Percentiles rank a stretch among this genome's conserved stretches.
These are phyloP conservation scores for Claviceps sorghi DNA, from an alignment of 2,329 filamentous ascomycete species.

Conservation along the genomic window DNA sequence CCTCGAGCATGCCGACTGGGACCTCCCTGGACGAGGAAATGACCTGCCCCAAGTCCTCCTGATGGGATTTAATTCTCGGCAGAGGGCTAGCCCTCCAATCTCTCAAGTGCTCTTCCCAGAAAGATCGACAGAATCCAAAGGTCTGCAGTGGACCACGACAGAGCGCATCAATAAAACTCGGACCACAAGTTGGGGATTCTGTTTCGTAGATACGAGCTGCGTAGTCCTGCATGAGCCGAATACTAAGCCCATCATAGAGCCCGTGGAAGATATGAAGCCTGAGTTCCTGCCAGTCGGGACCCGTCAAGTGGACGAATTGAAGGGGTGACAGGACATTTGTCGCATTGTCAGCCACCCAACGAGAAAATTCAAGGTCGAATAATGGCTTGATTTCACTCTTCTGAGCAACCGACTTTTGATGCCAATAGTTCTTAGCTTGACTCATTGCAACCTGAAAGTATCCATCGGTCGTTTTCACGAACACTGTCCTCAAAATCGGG, in stretches of 20 bases:
- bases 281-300: slow-evolving; percentile 3
- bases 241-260: slow-evolving; percentile 72
- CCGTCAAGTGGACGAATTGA: slow-evolving; percentile 29
- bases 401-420: slow-evolving; percentile 15
- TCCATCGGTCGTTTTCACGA: slow-evolving; percentile 59
- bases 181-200: slow-evolving; percentile 19
- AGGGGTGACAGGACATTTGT: slow-evolving; percentile 35
- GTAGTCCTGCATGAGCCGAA: slow-evolving; percentile 49
- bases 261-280: slow-evolving; percentile 53
- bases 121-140: slow-evolving; percentile 29
- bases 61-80: background rate
- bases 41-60: slow-evolving; percentile 7
- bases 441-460: slow-evolving; percentile 58
- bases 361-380: slow-evolving; percentile 21
- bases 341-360: slow-evolving; percentile 42
- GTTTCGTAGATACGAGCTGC: slow-evolving; percentile 24
- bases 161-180: slow-evolving; percentile 52
- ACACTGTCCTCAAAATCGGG: slow-evolving; percentile 57
- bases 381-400: slow-evolving; percentile 18
- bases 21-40: slow-evolving; percentile 14
- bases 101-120: slow-evolving; percentile 52
- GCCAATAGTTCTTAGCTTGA: slow-evolving; percentile 28
- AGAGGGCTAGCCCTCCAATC: slow-evolving; percentile 11
- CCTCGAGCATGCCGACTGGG: slow-evolving; percentile 30
- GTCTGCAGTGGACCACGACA: slow-evolving; percentile 51